Conservation (phyloP, 2,329 filamentous ascomycete species). For the Pezicula neosporulosa region DNA sequence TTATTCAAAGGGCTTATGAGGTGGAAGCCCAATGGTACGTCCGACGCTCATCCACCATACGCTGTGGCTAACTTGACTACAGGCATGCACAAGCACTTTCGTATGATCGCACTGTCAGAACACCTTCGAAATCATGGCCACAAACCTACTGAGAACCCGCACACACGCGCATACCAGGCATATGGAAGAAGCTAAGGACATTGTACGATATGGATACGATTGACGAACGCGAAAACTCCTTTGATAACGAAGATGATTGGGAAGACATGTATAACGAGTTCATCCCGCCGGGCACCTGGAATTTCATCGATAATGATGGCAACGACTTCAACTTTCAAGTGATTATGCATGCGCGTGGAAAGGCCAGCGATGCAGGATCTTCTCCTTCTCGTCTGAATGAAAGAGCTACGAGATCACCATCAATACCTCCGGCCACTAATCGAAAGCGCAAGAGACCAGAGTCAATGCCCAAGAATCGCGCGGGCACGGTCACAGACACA, state of each 20-base stretch:
- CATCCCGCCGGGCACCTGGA: constrained; percentile 43
- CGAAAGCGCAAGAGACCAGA: constrained; percentile 31
- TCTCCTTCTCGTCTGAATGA: constrained; percentile 23
- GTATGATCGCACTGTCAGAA: constrained; percentile 82
- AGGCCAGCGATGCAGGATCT: constrained; percentile 29
- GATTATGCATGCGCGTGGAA: constrained; percentile 23
- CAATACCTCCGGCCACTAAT: constrained; percentile 11
- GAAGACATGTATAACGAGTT: constrained; percentile 65
- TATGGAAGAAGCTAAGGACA: constrained; percentile 82
- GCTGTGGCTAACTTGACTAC: constrained; percentile 9
- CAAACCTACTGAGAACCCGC: constrained; percentile 63
- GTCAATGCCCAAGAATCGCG: constrained; percentile 29
- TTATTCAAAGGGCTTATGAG: constrained; percentile 89
- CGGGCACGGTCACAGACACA: constrained; percentile 50
- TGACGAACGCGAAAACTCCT: constrained; percentile 73
- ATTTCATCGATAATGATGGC: too few relatives aligned
- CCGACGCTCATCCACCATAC: constrained; percentile 1
- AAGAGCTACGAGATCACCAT: constrained; percentile 14
- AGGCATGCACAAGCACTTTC: constrained; percentile 94
- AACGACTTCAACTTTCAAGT: constrained; percentile 30
- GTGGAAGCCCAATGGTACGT: constrained; percentile 89
- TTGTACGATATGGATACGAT: constrained; percentile 85
- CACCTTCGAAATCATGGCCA: constrained; percentile 78
- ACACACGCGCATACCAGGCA: constrained; percentile 91
- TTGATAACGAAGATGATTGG: constrained; percentile 43